A percentile compares a stretch with the other conserved stretches of the same genome.
Conservation (phyloP, 1,284 basidiomycete genomes). For the Rhodotorula sp. region DNA sequence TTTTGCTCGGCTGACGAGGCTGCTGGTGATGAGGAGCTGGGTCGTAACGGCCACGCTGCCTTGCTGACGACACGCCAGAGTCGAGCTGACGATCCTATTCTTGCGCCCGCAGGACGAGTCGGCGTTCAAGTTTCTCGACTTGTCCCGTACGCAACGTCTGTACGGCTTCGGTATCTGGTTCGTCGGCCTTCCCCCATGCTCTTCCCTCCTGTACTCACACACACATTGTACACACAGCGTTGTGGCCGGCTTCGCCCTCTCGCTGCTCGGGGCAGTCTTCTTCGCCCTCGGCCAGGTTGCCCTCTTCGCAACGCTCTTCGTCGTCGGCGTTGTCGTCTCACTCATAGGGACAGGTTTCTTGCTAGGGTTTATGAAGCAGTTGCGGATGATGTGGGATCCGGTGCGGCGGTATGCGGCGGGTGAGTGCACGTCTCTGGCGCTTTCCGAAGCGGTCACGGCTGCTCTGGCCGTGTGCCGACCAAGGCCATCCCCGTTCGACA, state of each 20-base stretch:
- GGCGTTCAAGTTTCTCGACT: conserved; percentile 72
- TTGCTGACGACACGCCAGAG: no score
- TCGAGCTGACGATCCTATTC: background rate
- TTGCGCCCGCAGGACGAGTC: conserved; percentile 12
- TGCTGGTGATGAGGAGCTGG: background rate
- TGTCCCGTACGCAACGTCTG: conserved; percentile 73
- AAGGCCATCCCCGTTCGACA: no score
- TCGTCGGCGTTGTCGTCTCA: conserved; percentile 75
- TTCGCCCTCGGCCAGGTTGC: conserved; percentile 65
- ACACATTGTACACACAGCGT: background rate
- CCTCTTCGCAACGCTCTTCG: conserved; percentile 83
- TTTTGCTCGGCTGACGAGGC: background rate
- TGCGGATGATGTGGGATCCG: conserved; percentile 63
- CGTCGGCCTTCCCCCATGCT: conserved; percentile 45
- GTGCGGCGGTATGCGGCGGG: conserved; percentile 33
- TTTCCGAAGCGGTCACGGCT: background rate
- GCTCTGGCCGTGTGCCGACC: no score
- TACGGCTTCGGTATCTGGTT: conserved; percentile 82
- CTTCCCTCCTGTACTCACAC: background rate
- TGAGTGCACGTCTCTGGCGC: background rate
- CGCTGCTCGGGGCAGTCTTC: conserved; percentile 74
- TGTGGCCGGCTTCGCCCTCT: conserved; percentile 55
- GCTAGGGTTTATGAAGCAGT: conserved; percentile 76
- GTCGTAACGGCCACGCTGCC: no score
- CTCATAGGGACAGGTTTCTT: conserved; percentile 86